Percentiles rank a stretch among this genome's conserved stretches.
Evolutionary conservation across 1,284 basidiomycete genomes (phyloP).

Genomic region (Tranzscheliella williamsii): DNA sequence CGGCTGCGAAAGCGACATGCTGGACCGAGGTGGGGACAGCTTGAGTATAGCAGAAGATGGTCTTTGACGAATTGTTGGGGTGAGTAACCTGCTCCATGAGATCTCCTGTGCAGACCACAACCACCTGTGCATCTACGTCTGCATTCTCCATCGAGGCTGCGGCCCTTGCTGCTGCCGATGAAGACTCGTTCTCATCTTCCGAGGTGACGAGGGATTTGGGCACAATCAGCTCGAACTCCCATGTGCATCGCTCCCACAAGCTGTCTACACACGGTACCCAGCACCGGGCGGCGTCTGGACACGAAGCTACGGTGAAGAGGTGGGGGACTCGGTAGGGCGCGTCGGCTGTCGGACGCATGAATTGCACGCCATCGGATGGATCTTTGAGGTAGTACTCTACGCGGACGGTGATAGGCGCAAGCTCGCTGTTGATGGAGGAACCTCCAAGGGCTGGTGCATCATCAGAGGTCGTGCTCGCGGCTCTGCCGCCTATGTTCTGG

Average conservation of each 20-base stretch:
- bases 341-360: slow-evolving; percentile 76
- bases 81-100: slow-evolving; percentile 69
- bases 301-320: slow-evolving; percentile 84
- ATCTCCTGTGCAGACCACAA: slow-evolving; percentile 91
- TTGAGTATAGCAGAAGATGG: slow-evolving; percentile 91
- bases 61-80: slow-evolving; percentile 89
- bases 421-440: slow-evolving; percentile 65
- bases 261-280: slow-evolving; percentile 98
- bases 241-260: slow-evolving; percentile 94
- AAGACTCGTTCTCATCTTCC: slow-evolving; percentile 17
- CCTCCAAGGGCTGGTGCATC: slow-evolving; percentile 33
- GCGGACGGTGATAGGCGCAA: slow-evolving; percentile 74
- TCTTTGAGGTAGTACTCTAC: slow-evolving; percentile 79
- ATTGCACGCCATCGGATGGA: slow-evolving; percentile 83
- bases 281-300: slow-evolving; percentile 84
- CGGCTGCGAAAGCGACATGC: slow-evolving; percentile 92
- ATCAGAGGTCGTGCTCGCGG: slow-evolving; percentile 13
- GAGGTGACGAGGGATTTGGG: slow-evolving; percentile 67
- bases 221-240: slow-evolving; percentile 97
- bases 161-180: slow-evolving; percentile 3
- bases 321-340: slow-evolving; percentile 83
- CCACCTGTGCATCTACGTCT: slow-evolving; percentile 62
- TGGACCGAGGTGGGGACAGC: slow-evolving; percentile 86
- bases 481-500: slow-evolving; percentile 15
- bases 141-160: slow-evolving; percentile 3